Conservation (phyloP, 768 basidiomycete genomes). For the Chalciporus sphaerocephalus region DNA sequence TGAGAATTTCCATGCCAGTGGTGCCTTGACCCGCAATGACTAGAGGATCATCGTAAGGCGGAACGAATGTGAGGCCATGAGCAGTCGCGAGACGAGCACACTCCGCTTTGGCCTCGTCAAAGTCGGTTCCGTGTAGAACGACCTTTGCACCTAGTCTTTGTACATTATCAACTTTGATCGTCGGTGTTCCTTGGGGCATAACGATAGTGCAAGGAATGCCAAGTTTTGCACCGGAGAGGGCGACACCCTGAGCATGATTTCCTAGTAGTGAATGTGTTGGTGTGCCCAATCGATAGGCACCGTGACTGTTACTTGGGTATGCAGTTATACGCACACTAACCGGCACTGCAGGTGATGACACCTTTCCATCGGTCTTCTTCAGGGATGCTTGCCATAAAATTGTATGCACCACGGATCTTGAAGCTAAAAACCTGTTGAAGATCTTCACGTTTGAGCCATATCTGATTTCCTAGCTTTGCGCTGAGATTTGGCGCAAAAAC, state of each 20-base stretch:
- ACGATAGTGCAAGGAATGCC: constrained; percentile 97
- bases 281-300: neutral
- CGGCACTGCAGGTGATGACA: constrained; percentile 96
- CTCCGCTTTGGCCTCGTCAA: constrained; percentile 94
- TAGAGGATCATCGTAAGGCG: constrained; percentile 95
- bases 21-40: constrained; percentile 98
- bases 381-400: constrained; percentile 88
- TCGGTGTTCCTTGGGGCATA: constrained; percentile 92
- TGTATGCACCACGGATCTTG: constrained; percentile 98
- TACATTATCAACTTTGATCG: constrained; percentile 95
- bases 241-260: constrained; percentile 98
- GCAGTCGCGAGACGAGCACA: constrained; percentile 77
- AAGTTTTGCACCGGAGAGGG: constrained; percentile 84
- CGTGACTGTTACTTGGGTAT: constrained; percentile 8
- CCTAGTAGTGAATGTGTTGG: constrained; percentile 44
- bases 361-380: constrained; percentile 96
- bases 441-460: constrained; percentile 97
- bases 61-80: constrained; percentile 84
- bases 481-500: constrained; percentile 85
- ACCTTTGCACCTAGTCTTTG: constrained; percentile 94
- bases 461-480: constrained; percentile 81
- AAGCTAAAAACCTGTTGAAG: constrained; percentile 97
- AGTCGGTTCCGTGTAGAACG: constrained; percentile 85
- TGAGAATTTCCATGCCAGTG: constrained; percentile 89
- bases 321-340: constrained; percentile 63